Evolutionary conservation across 2,329 filamentous ascomycete species (phyloP).

Genomic region (Myriangium duriaei): DNA sequence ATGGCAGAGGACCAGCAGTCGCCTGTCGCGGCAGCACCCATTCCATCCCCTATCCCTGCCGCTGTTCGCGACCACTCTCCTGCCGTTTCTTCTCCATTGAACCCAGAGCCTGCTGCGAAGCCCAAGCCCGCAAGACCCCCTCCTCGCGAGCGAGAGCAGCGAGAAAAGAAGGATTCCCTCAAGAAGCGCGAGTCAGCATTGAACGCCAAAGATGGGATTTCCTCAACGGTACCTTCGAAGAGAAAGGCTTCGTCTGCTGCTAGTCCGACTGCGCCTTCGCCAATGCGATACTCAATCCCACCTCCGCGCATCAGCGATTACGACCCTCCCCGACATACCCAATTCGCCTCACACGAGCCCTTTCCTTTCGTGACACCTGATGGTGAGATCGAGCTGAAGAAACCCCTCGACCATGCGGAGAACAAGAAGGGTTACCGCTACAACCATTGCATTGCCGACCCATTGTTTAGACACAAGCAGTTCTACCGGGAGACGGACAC

Average conservation of each 20-base stretch:
- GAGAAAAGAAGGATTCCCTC: slow-evolving; percentile 38
- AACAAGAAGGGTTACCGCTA: slow-evolving; percentile 72
- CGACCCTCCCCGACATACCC: slow-evolving; percentile 35
- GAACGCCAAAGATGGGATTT: slow-evolving; percentile 22
- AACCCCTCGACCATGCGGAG: slow-evolving; percentile 42
- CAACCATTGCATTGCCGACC: slow-evolving; percentile 80
- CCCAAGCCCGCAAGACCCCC: slow-evolving; percentile 30
- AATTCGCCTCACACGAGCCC: slow-evolving; percentile 36
- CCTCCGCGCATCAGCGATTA: slow-evolving; percentile 36
- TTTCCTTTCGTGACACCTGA: slow-evolving; percentile 30
- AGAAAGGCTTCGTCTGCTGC: slow-evolving; percentile 23
- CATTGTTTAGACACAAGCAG: slow-evolving; percentile 70
- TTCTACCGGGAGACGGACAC: slow-evolving; percentile 85
- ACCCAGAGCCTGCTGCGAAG: slow-evolving; percentile 45
- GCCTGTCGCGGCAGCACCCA: slow-evolving; percentile 1
- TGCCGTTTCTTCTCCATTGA: slow-evolving; percentile 60
- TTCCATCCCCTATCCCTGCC: neutral
- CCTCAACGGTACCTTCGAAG: slow-evolving; percentile 25
- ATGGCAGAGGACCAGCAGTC: slow-evolving; percentile 6
- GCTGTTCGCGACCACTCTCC: slow-evolving; percentile 60
- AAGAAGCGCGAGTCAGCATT: slow-evolving; percentile 40
- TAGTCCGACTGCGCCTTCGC: slow-evolving; percentile 28
- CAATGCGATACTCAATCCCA: slow-evolving; percentile 39
- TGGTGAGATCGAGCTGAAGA: slow-evolving; percentile 31
- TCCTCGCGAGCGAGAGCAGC: slow-evolving; percentile 35